phyloP scores from a whole-genome alignment of 23 red algal genomes.

The Rhodosorus marinus region DNA sequence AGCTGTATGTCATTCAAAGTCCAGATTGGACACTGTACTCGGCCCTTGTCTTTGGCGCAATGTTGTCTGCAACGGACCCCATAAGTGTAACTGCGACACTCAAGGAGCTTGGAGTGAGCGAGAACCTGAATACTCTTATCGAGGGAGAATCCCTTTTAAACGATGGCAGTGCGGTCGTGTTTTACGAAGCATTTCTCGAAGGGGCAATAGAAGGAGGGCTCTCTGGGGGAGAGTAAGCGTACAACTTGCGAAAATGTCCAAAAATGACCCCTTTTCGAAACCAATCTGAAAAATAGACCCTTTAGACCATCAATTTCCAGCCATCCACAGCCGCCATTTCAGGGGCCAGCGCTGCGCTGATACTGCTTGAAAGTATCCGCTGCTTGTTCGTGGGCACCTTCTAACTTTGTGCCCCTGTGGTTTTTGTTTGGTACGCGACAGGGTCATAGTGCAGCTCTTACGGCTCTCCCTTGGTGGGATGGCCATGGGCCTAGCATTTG shows the following conservation, averaged over 20 bases:
- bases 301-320: no score
- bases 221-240: no score
- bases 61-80: slow-evolving; percentile 7
- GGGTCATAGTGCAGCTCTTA: slow-evolving; percentile 28
- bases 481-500: slow-evolving; percentile 77
- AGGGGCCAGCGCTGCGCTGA: no score
- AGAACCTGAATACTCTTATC: slow-evolving; percentile 1
- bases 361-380: no score
- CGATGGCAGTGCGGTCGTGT: slow-evolving; percentile 2
- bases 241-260: no score
- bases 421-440: no score
- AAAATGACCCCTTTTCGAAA: no score
- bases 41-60: slow-evolving; percentile 4
- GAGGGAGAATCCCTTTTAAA: slow-evolving; percentile 12
- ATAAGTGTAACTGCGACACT: background rate
- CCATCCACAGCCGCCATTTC: no score
- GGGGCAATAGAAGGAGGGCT: background rate
- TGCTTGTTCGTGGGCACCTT: no score
- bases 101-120: background rate
- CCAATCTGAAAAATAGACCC: no score
- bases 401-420: no score
- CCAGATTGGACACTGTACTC: slow-evolving; percentile 3
- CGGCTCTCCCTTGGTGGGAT: slow-evolving; percentile 49
- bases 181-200: slow-evolving; percentile 5
- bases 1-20: background rate